These are phyloP conservation scores for Venturiaceae sp. DNA, from an alignment of 2,329 filamentous ascomycete species.

Conservation along the genomic window DNA sequence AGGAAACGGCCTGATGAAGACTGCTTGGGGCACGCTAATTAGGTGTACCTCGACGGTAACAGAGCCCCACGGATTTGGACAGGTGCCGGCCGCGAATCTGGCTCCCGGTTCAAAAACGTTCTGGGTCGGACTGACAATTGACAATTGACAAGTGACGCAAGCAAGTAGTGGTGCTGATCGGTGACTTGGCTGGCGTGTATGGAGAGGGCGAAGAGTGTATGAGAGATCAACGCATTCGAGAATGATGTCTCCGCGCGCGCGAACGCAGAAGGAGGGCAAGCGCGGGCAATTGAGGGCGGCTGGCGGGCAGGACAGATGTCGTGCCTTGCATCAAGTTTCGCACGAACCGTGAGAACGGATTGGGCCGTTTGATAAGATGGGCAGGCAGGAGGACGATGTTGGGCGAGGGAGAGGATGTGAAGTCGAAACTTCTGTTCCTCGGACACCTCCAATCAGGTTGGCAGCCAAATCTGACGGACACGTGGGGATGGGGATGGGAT, in stretches of 20 bases:
- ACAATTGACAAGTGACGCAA: background rate
- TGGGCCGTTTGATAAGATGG: background rate
- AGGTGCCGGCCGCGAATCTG: background rate
- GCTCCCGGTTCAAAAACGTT: background rate
- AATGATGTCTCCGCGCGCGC: background rate
- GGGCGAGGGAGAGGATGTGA: background rate
- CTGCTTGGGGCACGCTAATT: slow-evolving; percentile 4
- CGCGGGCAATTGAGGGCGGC: background rate
- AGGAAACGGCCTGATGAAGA: background rate
- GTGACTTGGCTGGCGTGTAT: background rate
- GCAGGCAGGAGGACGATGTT: background rate
- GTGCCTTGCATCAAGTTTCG: slow-evolving; percentile 3
- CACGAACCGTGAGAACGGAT: background rate
- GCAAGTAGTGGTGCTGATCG: background rate
- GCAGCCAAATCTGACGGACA: background rate
- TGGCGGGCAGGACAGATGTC: background rate
- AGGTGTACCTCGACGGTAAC: background rate
- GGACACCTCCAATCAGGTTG: slow-evolving; percentile 1
- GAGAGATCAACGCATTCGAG: background rate
- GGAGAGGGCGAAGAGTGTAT: background rate
- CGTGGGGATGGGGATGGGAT: slow-evolving; percentile 1
- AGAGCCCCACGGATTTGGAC: background rate
- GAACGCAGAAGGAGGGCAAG: background rate
- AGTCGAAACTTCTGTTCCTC: slow-evolving; percentile 3
- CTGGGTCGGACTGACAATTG: background rate